phyloP scores from a whole-genome alignment of 345 rosid genomes.

The Acer negundo region DNA sequence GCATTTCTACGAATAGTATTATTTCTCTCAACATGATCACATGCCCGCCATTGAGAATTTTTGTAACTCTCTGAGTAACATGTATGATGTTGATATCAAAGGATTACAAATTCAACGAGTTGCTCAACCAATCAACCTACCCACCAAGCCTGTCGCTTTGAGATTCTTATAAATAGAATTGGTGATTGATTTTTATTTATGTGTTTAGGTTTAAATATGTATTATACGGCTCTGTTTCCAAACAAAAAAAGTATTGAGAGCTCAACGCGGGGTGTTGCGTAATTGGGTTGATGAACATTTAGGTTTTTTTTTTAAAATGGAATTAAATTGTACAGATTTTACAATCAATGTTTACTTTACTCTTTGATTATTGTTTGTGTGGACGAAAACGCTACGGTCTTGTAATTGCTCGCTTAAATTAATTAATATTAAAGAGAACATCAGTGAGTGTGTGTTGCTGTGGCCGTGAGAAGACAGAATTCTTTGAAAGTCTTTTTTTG shows the following conservation, averaged over 20 bases:
- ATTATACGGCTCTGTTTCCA: conserved; percentile 18
- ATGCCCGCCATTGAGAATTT: not conserved
- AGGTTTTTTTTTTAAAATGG: not conserved
- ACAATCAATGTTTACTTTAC: not conserved
- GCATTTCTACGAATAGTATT: no score
- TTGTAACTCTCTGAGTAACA: no score
- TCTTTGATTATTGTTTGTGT: not conserved
- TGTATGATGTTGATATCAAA: no score
- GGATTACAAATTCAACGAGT: conserved; percentile 31
- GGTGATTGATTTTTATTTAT: no score
- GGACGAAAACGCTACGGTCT: not conserved
- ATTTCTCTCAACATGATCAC: no score
- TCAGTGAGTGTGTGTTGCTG: not conserved
- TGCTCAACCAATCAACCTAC: conserved; percentile 41
- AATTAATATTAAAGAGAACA: not conserved
- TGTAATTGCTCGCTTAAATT: not conserved
- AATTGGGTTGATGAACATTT: not conserved
- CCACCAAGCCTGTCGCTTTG: not conserved
- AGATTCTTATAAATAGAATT: not conserved
- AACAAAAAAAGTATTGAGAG: not conserved
- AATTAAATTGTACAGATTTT: not conserved
- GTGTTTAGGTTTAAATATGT: no score
- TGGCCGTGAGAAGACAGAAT: not conserved
- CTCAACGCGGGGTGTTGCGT: not conserved
- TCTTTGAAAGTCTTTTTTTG: not conserved